Conservation (phyloP, 352 stramenopile species). For the Blastocystis hominis region DNA sequence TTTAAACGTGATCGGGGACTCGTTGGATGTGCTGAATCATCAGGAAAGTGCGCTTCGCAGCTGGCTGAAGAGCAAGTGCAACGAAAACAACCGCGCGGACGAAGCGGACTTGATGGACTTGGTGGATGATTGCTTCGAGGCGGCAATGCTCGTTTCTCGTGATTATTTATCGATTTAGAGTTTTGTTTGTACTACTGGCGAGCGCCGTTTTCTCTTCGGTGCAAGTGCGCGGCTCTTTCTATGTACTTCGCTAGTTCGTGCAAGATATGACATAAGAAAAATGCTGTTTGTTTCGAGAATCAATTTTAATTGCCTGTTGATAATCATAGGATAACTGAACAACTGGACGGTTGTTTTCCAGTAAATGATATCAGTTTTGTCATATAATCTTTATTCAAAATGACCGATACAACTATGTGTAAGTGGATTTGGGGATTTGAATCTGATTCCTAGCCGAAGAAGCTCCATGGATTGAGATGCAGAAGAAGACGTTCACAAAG, state of each 20-base stretch:
- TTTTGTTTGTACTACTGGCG: background rate
- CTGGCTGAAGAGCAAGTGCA: slow-evolving; percentile 27
- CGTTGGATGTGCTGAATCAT: background rate
- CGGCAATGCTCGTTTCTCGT: background rate
- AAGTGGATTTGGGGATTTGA: background rate
- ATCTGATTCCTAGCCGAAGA: slow-evolving; percentile 9
- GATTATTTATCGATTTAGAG: slow-evolving; percentile 5
- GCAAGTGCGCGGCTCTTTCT: no score
- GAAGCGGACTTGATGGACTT: background rate
- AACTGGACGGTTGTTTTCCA: background rate
- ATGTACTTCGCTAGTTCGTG: no score
- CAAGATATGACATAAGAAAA: no score
- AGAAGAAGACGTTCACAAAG: slow-evolving; percentile 53
- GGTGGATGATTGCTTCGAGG: background rate
- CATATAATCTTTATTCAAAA: background rate
- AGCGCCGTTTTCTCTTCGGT: no score
- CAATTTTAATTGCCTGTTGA: background rate
- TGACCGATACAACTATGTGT: slow-evolving; percentile 3
- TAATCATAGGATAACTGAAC: background rate
- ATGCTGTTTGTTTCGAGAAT: no score
- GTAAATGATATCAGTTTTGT: background rate
- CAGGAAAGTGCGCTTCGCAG: background rate
- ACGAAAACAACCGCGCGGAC: background rate
- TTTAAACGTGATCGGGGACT: background rate
- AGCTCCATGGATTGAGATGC: slow-evolving; percentile 46